These are phyloP conservation scores for Acer saccharum DNA, from an alignment of 345 rosid species.

Conservation along the genomic window DNA sequence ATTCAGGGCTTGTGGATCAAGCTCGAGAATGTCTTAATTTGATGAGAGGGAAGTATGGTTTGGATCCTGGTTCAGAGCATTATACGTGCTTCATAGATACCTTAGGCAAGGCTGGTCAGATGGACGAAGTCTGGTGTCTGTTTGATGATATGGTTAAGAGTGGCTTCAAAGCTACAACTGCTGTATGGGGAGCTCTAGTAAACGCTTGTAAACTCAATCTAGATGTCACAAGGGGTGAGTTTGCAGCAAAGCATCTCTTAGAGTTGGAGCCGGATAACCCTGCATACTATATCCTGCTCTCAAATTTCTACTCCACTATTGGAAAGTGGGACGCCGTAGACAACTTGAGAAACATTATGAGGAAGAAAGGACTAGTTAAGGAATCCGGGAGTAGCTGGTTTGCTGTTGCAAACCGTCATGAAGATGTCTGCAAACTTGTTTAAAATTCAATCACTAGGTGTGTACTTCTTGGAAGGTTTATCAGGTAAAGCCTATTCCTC, in stretches of 20 bases:
- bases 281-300: constrained; percentile 46
- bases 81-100: constrained; percentile 65
- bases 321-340: constrained; percentile 65
- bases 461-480: no score
- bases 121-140: constrained; percentile 60
- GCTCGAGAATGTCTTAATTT: constrained; percentile 48
- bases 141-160: constrained; percentile 41
- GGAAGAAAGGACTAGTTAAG: constrained; percentile 51
- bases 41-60: constrained; percentile 49
- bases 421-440: constrained; percentile 2
- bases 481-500: not conserved
- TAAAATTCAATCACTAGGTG: not conserved
- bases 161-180: constrained; percentile 34
- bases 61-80: constrained; percentile 56
- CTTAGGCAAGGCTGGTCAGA: constrained; percentile 63
- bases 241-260: constrained; percentile 58
- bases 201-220: constrained; percentile 59
- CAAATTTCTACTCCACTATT: constrained; percentile 67
- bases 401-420: constrained; percentile 10
- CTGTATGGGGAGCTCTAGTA: constrained; percentile 56
- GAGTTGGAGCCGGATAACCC: constrained; percentile 51
- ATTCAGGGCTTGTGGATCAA: constrained; percentile 70
- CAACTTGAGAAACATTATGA: constrained; percentile 52
- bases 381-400: constrained; percentile 65
- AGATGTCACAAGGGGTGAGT: constrained; percentile 60